Evolutionary conservation across 208 protist species (phyloP), one percentile per base, ranked within the genome.

Genomic region (Leishmania tropica): DNA sequence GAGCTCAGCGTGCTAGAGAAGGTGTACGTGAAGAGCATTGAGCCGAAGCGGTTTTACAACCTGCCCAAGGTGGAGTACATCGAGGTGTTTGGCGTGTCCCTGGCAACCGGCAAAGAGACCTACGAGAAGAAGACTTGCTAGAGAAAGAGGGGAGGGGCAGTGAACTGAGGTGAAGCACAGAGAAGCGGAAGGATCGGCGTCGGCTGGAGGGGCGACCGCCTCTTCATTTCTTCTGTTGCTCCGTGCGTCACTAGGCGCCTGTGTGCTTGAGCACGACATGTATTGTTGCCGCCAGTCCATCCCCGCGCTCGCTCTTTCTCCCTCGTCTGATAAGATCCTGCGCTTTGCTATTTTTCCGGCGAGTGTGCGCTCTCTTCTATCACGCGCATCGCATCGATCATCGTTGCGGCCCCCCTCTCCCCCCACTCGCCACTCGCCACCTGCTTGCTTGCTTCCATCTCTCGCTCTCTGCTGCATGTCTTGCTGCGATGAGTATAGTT

Each of bases 31-130:
- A 86, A 83, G 78, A 91, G 87, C 76, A 89, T 88, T 54, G 93
- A 96, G 78, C 93, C 93, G 6, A 94, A 95, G 83, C 90, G 84
- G 54, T 95, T 96, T 72, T 94, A 91, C 72, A 89, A 95, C 64
- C 80, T 96, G 76, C 93, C 93, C 1, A 89, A 81, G 40, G 93
- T 96, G 15, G 87, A 94, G 79, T 96, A 95, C 78, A 89, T 96
- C 75, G 93, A 95, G 75, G 76, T 89, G 40, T 93, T 92, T 78
- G 93, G 91, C 7, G 79, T 90, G 2, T 92, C 90, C 11, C 62
- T 96, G 67, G 85, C 80, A 8, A 88, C 90, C 4, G 93, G 91
- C 48, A 65, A 85, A 64, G 76, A 75, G 3, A 94, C 90, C 31
- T 94, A 93, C 73, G 87, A 94, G 79, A 94, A 89, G 79, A 85